Evolutionary conservation across 306 rosid genomes (phyloP).

Genomic region (Potentilla sterilis): DNA sequence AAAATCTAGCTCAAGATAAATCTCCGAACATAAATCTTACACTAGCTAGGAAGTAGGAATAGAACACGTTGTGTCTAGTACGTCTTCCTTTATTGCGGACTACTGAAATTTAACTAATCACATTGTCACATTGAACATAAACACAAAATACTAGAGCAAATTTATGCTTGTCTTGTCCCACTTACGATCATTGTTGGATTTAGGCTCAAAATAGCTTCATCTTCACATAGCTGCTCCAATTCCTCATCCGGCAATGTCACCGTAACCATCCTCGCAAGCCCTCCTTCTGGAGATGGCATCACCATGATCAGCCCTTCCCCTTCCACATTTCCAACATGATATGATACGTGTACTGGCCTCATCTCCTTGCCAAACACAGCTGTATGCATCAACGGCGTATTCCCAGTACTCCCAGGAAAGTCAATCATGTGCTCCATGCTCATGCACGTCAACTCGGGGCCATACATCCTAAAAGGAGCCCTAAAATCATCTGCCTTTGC

Average conservation of each 20-base stretch:
- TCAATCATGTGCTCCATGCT: slow-evolving; percentile 50
- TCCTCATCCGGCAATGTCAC: slow-evolving; percentile 51
- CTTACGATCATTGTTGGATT: slow-evolving; percentile 30
- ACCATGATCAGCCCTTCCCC: slow-evolving; percentile 63
- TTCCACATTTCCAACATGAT: slow-evolving; percentile 46
- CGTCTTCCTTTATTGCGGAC: too few species aligned
- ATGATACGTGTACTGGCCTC: slow-evolving; percentile 55
- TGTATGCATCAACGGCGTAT: slow-evolving; percentile 27
- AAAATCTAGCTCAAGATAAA: too few species aligned
- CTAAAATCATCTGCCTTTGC: slow-evolving; percentile 29
- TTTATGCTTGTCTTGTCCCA: slow-evolving; percentile 13
- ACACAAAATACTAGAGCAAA: neutral
- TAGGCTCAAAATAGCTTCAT: slow-evolving; percentile 42
- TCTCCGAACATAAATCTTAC: too few species aligned
- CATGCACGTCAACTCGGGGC: slow-evolving; percentile 52
- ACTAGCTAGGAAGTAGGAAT: too few species aligned
- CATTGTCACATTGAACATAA: too few species aligned
- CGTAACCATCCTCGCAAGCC: slow-evolving; percentile 47
- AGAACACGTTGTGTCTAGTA: too few species aligned
- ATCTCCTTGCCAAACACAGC: slow-evolving; percentile 31
- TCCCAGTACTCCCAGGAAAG: neutral
- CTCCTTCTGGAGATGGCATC: slow-evolving; percentile 54
- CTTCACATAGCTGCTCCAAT: slow-evolving; percentile 33
- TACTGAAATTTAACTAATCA: too few species aligned
- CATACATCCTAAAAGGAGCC: slow-evolving; percentile 40